Evolutionary conservation across 2,329 filamentous ascomycete genomes (phyloP), one percentile per base, ranked within the genome.

Genomic region (Daldinia sp.): DNA sequence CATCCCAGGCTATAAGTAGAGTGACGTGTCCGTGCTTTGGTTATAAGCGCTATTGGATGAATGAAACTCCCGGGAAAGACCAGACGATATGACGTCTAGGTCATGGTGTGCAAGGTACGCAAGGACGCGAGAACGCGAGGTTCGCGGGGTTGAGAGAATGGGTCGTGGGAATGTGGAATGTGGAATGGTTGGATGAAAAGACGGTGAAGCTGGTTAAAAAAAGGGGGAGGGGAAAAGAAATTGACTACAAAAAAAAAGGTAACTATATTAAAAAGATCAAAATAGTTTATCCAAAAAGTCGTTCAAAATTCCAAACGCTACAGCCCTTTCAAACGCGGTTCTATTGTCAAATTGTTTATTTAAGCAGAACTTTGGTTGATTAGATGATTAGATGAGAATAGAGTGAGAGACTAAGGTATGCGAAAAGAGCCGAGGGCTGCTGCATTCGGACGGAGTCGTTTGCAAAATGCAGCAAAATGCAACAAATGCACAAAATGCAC

Each of bases 101-200:
- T 57, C 74, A 75, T 76, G 65, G 63, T 70, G 68, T 51, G 46
- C 46, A 41, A 53, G 37, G 20, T n/a, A 33, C n/a, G 59, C 48
- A 55, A 63, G 26, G 26, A 48, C 39, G 61, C 48, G 58, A 57
- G 60, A 51, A 50, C 30, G 58, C 33, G 37, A 41, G 57, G 50
- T 13, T 39, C 50, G 50, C 50, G 26, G 58, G 53, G 39, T 53
- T n/a, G 51, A 50, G 60, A 51, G 60, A 51, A 69, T 50, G 66
- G 55, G 57, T 42, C 18, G 15, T 28, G 28, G 28, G 48, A 10
- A 35, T 4, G 7, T 37, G 35, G 13, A 13, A 13, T 4, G 35
- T 39, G 35, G 35, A 10, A 39, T 39, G 15, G 48, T 28, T 15
- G 28, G 28, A 26, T 10, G 48, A 54, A 54, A 54, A 41, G 53